Base-by-base conservation (phyloP, 176 grass and related monocot genomes). In the Canna indica region DNA sequence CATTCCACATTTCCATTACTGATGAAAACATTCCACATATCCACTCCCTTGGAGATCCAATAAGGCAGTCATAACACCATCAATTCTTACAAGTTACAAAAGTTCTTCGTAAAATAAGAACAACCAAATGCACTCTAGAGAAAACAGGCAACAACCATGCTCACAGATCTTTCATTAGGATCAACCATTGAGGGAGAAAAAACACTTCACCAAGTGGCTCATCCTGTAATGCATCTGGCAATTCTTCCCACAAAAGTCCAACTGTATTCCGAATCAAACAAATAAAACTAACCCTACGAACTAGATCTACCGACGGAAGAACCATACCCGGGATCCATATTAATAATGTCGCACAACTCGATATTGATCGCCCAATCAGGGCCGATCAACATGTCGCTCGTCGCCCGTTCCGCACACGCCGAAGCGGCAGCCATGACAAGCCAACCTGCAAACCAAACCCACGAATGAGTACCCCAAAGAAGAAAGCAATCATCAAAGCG, bases 331-430 rank as follows among this genome's bases (percentile, higher is more conserved):
- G 87, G 90, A 83, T 99, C 86, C 80, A 82, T 88, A 76, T 90
- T 99, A 76, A 99, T 87, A 88, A 99, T 93, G 84, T 99, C 95
- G 63, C 95, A 99, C 28, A 99, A 85, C 78, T 99, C 95, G 78
- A 99, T 93, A 77, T 99, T 99, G 36, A 99, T 76, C 34, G 86
- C 90, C 95, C 95, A 99, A 54, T 99, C 95, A 10, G 95, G 95
- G 5, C 95, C 89, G 57, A 90, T 99, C 22, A 99, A 66, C 82
- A 90, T 86, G 72, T 94, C 95, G 76, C 69, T 99, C 15, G 95
- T 99, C 28, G 95, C 95, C 82, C 95, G 81, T 69, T 99, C 95
- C 5, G 85, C 84, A 66, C 84, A 94, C 1, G 80, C 82, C 75
- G 77, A 83, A 2, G 86, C 95, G 35, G 64, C 54, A 30, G 83